phyloP scores from a whole-genome alignment of 495 filamentous ascomycete species.

The Bacidia gigantensis region DNA sequence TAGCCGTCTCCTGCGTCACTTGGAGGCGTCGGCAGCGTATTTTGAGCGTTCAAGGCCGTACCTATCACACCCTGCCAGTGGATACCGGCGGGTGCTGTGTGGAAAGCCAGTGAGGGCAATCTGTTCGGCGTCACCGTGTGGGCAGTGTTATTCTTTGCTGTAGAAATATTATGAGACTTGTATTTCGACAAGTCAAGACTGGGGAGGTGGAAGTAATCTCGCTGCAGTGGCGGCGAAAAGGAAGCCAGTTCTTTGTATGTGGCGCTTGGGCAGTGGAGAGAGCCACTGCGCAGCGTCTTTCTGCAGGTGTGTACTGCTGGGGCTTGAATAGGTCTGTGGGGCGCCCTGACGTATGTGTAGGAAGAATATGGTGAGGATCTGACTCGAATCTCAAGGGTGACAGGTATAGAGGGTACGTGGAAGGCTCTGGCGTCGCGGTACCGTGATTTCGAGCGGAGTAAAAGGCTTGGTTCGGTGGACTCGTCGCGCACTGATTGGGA shows the following conservation, averaged over 20 bases:
- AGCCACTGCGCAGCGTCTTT: neutral
- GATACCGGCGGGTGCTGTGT: conserved; percentile 16
- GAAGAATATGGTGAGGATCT: neutral
- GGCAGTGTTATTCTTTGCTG: neutral
- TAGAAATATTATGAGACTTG: conserved; percentile 1
- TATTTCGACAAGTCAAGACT: conserved; percentile 7
- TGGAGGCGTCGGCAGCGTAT: conserved; percentile 23
- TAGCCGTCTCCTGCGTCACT: conserved; percentile 27
- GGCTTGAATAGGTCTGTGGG: neutral
- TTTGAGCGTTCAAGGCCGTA: conserved; percentile 14
- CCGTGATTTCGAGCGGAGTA: neutral
- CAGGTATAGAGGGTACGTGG: neutral
- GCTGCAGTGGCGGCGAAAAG: conserved; percentile 7
- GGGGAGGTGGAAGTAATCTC: conserved; percentile 12
- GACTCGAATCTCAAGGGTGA: neutral
- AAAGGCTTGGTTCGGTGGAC: neutral
- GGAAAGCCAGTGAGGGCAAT: conserved; percentile 23
- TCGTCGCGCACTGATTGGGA: neutral
- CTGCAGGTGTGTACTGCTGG: neutral
- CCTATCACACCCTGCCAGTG: conserved; percentile 18
- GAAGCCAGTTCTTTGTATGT: conserved; percentile 11
- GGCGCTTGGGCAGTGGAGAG: conserved; percentile 1
- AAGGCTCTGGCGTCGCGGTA: neutral
- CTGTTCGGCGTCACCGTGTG: conserved; percentile 8
- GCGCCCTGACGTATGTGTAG: neutral